Percentiles rank a stretch among this genome's conserved stretches.
Conservation (phyloP, 176 grass and related monocot genomes). For the Zea mays region Zm-B73-REFERENCE-NAM-5.0 NC_050101.1:75485001-75485500, state of each 20-base stretch:
- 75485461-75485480: too few relatives aligned
- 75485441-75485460: too few relatives aligned
- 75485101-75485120: neutral
- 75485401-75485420: too few relatives aligned
- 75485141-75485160: conserved; percentile 32
- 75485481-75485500: too few relatives aligned
- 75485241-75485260: conserved; percentile 49
- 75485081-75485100: too few relatives aligned
- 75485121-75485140: conserved; percentile 8
- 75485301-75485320: conserved; percentile 38
- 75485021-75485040: too few relatives aligned
- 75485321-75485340: neutral
- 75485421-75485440: too few relatives aligned
- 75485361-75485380: neutral
- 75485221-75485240: conserved; percentile 38
- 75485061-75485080: too few relatives aligned
- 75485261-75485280: conserved; percentile 22
- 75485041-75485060: too few relatives aligned
- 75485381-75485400: too few relatives aligned
- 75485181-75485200: neutral
- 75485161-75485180: neutral
- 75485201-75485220: neutral
- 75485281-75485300: conserved; percentile 41
- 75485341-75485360: neutral
- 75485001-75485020: too few relatives aligned